phyloP scores from a whole-genome alignment of 768 basidiomycete species.

The Agrocybe pediades region DNA sequence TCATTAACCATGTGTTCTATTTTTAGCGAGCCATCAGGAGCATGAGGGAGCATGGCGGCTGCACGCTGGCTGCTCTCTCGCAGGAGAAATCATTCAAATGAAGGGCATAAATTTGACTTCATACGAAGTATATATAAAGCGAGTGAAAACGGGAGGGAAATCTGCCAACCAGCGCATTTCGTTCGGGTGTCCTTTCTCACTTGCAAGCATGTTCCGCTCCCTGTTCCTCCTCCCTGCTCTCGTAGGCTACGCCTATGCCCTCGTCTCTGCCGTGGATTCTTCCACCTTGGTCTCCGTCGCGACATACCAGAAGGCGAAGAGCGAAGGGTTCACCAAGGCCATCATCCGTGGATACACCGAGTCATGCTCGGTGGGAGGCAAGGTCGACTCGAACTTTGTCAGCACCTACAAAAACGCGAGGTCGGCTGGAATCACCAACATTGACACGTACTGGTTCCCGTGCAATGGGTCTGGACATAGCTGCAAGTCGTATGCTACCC shows the following conservation, averaged over 20 bases:
- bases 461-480: constrained; percentile 20
- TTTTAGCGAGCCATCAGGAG: too few relatives aligned
- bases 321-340: constrained; percentile 22
- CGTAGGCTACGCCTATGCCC: constrained; percentile 13
- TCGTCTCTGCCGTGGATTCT: constrained; percentile 18
- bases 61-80: too few relatives aligned
- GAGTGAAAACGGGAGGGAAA: too few relatives aligned
- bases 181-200: too few relatives aligned
- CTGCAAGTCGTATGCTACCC: constrained; percentile 18
- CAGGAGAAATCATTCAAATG: too few relatives aligned
- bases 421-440: constrained; percentile 18
- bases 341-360: constrained; percentile 21
- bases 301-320: constrained; percentile 13
- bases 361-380: constrained; percentile 17
- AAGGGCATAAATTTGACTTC: too few relatives aligned
- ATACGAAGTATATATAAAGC: too few relatives aligned
- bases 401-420: constrained; percentile 18
- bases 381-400: constrained; percentile 23
- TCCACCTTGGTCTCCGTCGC: constrained; percentile 15
- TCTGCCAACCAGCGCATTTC: too few relatives aligned
- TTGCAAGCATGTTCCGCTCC: constrained; percentile 15
- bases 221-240: constrained; percentile 13
- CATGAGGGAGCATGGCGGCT: too few relatives aligned
- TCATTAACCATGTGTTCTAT: too few relatives aligned
- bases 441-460: constrained; percentile 23